phyloP scores from a whole-genome alignment of 78 protist genomes.

The Monocercomonoides exilis region DNA sequence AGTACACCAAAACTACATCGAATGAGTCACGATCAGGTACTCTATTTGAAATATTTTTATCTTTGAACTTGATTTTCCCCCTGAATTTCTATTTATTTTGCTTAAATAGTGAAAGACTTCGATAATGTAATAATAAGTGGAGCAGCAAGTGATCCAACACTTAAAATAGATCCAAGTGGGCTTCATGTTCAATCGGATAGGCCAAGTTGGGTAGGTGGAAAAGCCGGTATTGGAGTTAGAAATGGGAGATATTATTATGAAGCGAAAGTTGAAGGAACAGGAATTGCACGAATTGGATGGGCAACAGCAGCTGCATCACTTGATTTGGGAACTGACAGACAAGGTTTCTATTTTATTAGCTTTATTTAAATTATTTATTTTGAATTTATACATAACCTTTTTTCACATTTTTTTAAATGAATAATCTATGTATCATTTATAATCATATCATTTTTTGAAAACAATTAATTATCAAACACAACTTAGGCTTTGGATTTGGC shows the following conservation, averaged over 20 bases:
- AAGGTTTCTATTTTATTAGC: not conserved
- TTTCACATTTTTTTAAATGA: not conserved
- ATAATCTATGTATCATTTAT: too few species aligned
- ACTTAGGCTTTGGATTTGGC: slow-evolving; percentile 25
- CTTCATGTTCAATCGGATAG: not conserved
- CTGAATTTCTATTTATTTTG: too few species aligned
- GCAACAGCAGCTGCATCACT: slow-evolving; percentile 4
- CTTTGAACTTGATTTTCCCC: not conserved
- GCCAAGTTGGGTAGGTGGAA: not conserved
- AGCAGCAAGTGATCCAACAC: too few species aligned
- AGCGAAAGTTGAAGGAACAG: not conserved
- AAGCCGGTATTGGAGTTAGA: not conserved
- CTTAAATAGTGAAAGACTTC: too few species aligned
- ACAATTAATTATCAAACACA: not conserved
- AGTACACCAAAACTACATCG: not conserved
- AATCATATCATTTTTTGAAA: too few species aligned
- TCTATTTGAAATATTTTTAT: not conserved
- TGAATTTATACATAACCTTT: not conserved
- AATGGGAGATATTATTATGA: slow-evolving; percentile 7
- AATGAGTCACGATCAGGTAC: not conserved
- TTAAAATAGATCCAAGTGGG: not conserved
- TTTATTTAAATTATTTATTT: not conserved
- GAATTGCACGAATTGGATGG: slow-evolving; percentile 33
- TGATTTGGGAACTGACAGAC: slow-evolving; percentile 36
- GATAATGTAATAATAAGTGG: too few species aligned